Evolutionary conservation across 2,329 filamentous ascomycete genomes (phyloP).

Genomic region (Endocalyx cinctus): DNA sequence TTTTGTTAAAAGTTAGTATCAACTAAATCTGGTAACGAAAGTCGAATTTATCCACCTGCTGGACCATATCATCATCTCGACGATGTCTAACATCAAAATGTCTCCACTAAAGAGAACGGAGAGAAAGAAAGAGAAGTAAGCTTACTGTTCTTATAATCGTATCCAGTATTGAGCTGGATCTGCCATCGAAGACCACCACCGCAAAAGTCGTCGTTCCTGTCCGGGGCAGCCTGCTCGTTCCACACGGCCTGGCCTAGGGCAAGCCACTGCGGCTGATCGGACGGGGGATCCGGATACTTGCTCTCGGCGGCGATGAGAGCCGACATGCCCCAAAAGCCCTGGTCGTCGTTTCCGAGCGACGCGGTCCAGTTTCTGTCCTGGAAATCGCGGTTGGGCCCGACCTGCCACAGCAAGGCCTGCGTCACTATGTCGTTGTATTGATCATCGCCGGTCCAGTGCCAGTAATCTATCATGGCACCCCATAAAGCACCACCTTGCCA

Average conservation of each 20-base stretch:
- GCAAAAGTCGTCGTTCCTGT: conserved; percentile 55
- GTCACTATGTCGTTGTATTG: conserved; percentile 45
- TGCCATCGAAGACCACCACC: conserved; percentile 64
- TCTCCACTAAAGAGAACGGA: too few relatives aligned
- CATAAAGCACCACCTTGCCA: conserved; percentile 53
- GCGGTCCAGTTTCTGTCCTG: conserved; percentile 39
- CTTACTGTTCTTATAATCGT: conserved; percentile 39
- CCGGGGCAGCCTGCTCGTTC: conserved; percentile 50
- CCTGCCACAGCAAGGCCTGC: conserved; percentile 39
- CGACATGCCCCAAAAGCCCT: conserved; percentile 61
- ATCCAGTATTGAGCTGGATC: conserved; percentile 54
- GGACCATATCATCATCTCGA: too few relatives aligned
- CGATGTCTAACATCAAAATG: too few relatives aligned
- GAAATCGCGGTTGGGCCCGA: conserved; percentile 39
- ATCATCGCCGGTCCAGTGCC: conserved; percentile 49
- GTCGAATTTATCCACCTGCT: too few relatives aligned
- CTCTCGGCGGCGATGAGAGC: conserved; percentile 58
- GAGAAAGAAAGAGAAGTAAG: not conserved
- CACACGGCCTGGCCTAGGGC: conserved; percentile 60
- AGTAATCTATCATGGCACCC: conserved; percentile 50
- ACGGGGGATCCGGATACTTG: conserved; percentile 51
- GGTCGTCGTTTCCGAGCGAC: conserved; percentile 48
- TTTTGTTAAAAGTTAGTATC: too few relatives aligned
- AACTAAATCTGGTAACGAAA: too few relatives aligned
- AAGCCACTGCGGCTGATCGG: conserved; percentile 53